phyloP scores from a whole-genome alignment of 371 early-diverging fungal species.

The Lichtheimia ramosa region DNA sequence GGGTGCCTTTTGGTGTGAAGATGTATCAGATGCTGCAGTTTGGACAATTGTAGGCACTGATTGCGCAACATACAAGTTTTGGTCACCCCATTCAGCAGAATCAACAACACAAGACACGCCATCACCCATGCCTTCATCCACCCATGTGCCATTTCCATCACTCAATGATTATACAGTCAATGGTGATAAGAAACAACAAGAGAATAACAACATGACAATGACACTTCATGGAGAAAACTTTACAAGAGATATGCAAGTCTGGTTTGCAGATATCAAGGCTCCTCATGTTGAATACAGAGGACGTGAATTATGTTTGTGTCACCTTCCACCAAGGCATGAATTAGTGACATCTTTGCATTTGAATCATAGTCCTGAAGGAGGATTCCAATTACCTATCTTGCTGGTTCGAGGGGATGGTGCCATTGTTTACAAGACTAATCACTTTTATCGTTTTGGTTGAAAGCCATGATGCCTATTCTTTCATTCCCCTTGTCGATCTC shows the following conservation, averaged over 20 bases:
- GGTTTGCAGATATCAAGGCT: constrained; percentile 60
- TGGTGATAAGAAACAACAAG: background rate
- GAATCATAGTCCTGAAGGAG: constrained; percentile 11
- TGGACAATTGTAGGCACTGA: constrained; percentile 90
- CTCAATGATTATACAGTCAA: constrained; percentile 18
- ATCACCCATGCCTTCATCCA: constrained; percentile 14
- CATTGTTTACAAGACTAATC: constrained; percentile 42
- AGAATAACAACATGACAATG: constrained; percentile 4
- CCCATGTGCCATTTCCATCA: constrained; percentile 18
- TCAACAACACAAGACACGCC: background rate
- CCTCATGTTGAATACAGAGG: constrained; percentile 34
- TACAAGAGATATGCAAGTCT: constrained; percentile 64
- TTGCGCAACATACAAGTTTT: constrained; percentile 74
- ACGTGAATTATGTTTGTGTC: constrained; percentile 33
- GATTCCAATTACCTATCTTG: constrained; percentile 36
- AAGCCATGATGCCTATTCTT: background rate
- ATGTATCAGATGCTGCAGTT: constrained; percentile 83
- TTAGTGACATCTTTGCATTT: constrained; percentile 11
- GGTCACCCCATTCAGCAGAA: constrained; percentile 33
- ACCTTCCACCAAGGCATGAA: constrained; percentile 31
- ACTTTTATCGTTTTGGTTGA: constrained; percentile 25
- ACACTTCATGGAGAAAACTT: constrained; percentile 59
- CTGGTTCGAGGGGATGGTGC: constrained; percentile 47
- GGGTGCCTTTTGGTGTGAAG: constrained; percentile 72
- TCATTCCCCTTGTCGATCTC: constrained; percentile 2